These are phyloP conservation scores for Mycena venus DNA, from an alignment of 768 basidiomycete genomes.

Conservation along the genomic window DNA sequence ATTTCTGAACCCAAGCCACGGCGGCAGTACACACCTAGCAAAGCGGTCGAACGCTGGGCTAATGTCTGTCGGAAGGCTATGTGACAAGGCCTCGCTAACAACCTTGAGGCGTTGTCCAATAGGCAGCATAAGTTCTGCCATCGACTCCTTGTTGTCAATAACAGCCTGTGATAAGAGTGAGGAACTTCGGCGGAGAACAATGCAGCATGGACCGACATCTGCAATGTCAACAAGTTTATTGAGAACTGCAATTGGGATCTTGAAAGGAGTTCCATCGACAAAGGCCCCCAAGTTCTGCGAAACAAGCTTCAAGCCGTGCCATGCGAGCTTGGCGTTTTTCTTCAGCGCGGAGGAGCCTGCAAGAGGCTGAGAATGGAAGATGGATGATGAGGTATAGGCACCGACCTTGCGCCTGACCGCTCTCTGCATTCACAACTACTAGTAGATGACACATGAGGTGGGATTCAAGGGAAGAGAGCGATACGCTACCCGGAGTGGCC, in stretches of 20 bases:
- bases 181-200: not conserved
- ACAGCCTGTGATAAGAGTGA: not conserved
- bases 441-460: too few species aligned
- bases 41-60: not conserved
- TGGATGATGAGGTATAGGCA: not conserved
- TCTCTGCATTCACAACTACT: too few species aligned
- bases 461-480: too few species aligned
- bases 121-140: not conserved
- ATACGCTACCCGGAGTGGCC: too few species aligned
- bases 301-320: not conserved
- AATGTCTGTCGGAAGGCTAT: not conserved
- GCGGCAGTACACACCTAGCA: not conserved
- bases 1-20: not conserved
- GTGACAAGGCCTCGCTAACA: not conserved
- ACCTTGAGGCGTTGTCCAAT: not conserved
- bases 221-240: not conserved
- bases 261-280: slow-evolving; percentile 3
- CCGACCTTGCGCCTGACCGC: too few species aligned
- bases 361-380: not conserved
- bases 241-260: not conserved
- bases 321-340: not conserved
- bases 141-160: slow-evolving; percentile 11
- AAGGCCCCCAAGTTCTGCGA: not conserved
- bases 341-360: not conserved
- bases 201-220: not conserved